A percentile compares a stretch with the other conserved stretches of the same genome.
These are phyloP conservation scores for Xylariales sp. DNA, from an alignment of 2,329 filamentous ascomycete species.

Conservation along the genomic window DNA sequence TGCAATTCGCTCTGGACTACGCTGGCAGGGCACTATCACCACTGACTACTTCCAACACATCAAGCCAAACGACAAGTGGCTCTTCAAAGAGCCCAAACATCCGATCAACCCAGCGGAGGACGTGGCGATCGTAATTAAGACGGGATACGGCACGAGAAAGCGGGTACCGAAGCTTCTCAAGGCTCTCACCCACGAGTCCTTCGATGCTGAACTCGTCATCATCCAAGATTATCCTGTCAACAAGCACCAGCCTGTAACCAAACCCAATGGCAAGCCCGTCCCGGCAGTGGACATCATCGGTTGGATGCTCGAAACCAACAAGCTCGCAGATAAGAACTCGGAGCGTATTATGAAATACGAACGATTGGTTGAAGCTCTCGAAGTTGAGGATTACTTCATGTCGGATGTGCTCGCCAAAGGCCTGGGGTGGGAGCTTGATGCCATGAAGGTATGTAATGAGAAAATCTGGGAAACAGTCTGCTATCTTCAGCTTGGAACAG, in stretches of 20 bases:
- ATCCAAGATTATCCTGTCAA: conserved; percentile 45
- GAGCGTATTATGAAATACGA: conserved; percentile 26
- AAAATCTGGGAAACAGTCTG: not conserved
- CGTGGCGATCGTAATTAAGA: conserved; percentile 50
- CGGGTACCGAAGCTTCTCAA: conserved; percentile 42
- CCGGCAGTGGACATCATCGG: conserved; percentile 25
- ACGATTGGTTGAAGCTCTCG: conserved; percentile 24
- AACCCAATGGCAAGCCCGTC: conserved; percentile 21
- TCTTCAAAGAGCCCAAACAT: conserved; percentile 32
- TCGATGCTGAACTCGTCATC: conserved; percentile 39
- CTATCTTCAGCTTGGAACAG: not conserved
- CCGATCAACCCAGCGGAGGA: conserved; percentile 41
- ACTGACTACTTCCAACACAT: conserved; percentile 22
- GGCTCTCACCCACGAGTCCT: conserved; percentile 36
- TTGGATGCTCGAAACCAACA: conserved; percentile 24
- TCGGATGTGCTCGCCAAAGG: conserved; percentile 24
- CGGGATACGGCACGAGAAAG: conserved; percentile 49
- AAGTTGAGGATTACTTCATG: conserved; percentile 26
- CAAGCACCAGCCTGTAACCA: conserved; percentile 16
- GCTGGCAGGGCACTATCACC: conserved; percentile 23
- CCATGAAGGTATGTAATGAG: conserved; percentile 25
- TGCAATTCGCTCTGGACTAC: conserved; percentile 19
- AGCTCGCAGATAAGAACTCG: conserved; percentile 19
- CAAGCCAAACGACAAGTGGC: conserved; percentile 34
- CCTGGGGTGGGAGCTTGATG: conserved; percentile 29